These are phyloP conservation scores for Digitaria exilis DNA, from an alignment of 202 grass and related monocot genomes.

Conservation along the genomic window DNA sequence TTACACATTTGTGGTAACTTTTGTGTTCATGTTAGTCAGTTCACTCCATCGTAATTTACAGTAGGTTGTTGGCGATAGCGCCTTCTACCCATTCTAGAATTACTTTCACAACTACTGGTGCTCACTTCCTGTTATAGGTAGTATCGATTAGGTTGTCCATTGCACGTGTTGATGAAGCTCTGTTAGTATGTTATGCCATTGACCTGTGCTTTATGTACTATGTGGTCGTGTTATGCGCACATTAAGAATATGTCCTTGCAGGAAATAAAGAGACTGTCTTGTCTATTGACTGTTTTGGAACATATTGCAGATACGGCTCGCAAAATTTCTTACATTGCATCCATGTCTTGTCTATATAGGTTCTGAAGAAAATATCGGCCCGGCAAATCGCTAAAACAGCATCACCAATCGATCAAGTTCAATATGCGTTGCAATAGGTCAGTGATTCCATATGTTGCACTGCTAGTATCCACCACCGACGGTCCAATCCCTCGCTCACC, in stretches of 20 bases:
- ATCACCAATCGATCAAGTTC: constrained; percentile 81
- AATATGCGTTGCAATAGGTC: constrained; percentile 87
- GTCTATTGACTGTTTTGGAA: constrained; percentile 29
- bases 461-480: too few relatives aligned
- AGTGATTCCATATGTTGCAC: constrained; percentile 24
- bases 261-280: neutral
- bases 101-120: neutral
- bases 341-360: constrained; percentile 52
- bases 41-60: neutral
- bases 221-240: neutral
- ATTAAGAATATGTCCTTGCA: constrained; percentile 7
- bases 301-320: neutral
- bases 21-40: neutral
- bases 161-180: neutral
- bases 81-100: neutral
- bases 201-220: neutral
- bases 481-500: too few relatives aligned
- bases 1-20: neutral
- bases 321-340: constrained; percentile 15
- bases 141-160: neutral
- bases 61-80: neutral
- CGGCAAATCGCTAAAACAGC: constrained; percentile 82
- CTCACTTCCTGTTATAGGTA: neutral
- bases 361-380: constrained; percentile 87
- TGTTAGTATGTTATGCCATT: neutral